A percentile compares a stretch with the other conserved stretches of the same genome.
Conservation (phyloP, 176 grass and related monocot species). For the Neostapfia colusana region DNA sequence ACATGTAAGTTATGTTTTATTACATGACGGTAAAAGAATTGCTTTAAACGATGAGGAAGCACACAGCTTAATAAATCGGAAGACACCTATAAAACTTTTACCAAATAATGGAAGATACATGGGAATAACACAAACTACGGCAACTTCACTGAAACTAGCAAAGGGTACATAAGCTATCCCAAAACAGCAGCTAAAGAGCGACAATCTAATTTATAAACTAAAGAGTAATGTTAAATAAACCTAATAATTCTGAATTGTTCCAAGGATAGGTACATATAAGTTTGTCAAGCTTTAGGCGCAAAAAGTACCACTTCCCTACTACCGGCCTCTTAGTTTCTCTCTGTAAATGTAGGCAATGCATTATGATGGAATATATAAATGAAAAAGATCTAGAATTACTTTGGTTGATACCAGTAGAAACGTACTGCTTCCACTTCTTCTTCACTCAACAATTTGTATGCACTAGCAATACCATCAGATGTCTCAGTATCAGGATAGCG, state of each 20-base stretch:
- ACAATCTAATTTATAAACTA: no score
- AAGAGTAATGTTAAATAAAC: no score
- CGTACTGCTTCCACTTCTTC: slow-evolving; percentile 81
- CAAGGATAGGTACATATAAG: slow-evolving; percentile 84
- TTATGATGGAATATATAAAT: slow-evolving; percentile 16
- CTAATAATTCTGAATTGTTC: slow-evolving; percentile 61
- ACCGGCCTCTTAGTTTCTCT: slow-evolving; percentile 63
- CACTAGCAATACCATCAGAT: slow-evolving; percentile 45
- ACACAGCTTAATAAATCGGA: background rate
- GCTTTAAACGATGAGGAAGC: background rate
- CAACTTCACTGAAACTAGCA: background rate
- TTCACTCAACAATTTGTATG: slow-evolving; percentile 75
- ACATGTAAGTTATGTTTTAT: slow-evolving; percentile 1
- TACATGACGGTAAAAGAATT: slow-evolving; percentile 17
- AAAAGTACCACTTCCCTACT: slow-evolving; percentile 88
- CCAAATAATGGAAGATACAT: background rate
- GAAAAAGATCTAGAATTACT: slow-evolving; percentile 11
- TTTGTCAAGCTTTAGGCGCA: slow-evolving; percentile 67
- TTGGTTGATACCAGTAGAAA: slow-evolving; percentile 35
- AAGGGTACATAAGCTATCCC: background rate
- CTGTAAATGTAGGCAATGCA: slow-evolving; percentile 44
- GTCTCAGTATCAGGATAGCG: slow-evolving; percentile 41
- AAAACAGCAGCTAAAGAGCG: background rate
- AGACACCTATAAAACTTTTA: background rate
- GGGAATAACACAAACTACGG: slow-evolving; percentile 13